A percentile compares a stretch with the other conserved stretches of the same genome.
Conservation (phyloP, 495 filamentous ascomycete genomes). For the Aspergillus hancockii region DNA sequence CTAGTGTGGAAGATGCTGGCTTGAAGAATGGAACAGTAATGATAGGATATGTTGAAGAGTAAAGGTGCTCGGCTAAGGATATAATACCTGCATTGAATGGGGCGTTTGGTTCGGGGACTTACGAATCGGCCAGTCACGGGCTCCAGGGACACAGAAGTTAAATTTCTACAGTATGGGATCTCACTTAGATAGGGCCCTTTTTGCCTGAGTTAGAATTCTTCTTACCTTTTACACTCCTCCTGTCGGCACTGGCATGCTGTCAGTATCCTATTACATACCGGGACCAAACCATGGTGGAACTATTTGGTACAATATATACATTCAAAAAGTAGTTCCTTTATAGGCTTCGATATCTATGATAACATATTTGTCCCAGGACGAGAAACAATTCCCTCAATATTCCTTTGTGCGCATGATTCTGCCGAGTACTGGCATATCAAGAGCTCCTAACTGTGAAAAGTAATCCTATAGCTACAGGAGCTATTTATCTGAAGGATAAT, state of each 20-base stretch:
- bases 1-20: constrained; percentile 78
- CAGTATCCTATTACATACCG: too few relatives aligned
- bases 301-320: not conserved
- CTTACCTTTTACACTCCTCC: not conserved
- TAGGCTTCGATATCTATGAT: not conserved
- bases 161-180: not conserved
- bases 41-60: constrained; percentile 82
- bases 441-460: too few relatives aligned
- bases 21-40: constrained; percentile 89
- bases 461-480: too few relatives aligned
- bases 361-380: not conserved
- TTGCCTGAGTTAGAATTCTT: constrained; percentile 1
- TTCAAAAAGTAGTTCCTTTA: not conserved
- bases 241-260: not conserved
- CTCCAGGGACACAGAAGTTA: not conserved
- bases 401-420: not conserved
- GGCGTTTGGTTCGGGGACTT: constrained; percentile 13
- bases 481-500: too few relatives aligned
- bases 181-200: not conserved
- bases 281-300: not conserved
- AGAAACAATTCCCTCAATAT: not conserved
- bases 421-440: too few relatives aligned
- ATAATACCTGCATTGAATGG: constrained; percentile 10
- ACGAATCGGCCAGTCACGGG: not conserved
- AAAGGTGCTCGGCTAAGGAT: constrained; percentile 13